Conservation (phyloP, 805 yeast genomes). For the Barnettozyma siamensis region DNA sequence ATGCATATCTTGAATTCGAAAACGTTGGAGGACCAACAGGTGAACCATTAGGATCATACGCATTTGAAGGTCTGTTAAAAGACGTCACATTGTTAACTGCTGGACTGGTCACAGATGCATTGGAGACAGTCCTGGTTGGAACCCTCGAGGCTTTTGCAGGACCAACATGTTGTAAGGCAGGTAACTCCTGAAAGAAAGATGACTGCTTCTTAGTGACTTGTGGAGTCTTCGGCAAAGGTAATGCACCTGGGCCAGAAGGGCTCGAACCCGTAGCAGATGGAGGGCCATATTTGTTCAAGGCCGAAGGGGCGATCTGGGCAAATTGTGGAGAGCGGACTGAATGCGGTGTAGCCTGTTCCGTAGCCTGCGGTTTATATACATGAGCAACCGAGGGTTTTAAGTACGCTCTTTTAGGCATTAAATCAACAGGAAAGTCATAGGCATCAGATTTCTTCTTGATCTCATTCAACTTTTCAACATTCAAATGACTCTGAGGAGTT, state of each 20-base stretch:
- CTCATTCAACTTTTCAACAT: slow-evolving; percentile 31
- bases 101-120: slow-evolving; percentile 8
- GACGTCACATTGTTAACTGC: background rate
- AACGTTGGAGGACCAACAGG: background rate
- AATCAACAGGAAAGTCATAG: slow-evolving; percentile 62
- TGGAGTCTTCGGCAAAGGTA: slow-evolving; percentile 6
- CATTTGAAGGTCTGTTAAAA: background rate
- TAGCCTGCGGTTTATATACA: slow-evolving; percentile 1
- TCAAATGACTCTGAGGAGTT: slow-evolving; percentile 16
- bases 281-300: slow-evolving; percentile 1
- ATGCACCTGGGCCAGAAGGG: background rate
- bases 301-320: background rate
- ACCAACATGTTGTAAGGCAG: slow-evolving; percentile 30
- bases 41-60: background rate
- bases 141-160: slow-evolving; percentile 12
- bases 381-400: slow-evolving; percentile 5
- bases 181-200: slow-evolving; percentile 56
- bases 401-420: slow-evolving; percentile 35
- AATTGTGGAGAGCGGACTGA: background rate
- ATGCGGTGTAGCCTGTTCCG: background rate
- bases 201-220: slow-evolving; percentile 28
- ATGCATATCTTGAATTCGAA: background rate
- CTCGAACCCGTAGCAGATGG: background rate
- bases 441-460: slow-evolving; percentile 66
- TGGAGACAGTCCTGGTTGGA: slow-evolving; percentile 1